Evolutionary conservation across 2,329 filamentous ascomycete genomes (phyloP).

Genomic region (Pyrenochaeta sp.): DNA sequence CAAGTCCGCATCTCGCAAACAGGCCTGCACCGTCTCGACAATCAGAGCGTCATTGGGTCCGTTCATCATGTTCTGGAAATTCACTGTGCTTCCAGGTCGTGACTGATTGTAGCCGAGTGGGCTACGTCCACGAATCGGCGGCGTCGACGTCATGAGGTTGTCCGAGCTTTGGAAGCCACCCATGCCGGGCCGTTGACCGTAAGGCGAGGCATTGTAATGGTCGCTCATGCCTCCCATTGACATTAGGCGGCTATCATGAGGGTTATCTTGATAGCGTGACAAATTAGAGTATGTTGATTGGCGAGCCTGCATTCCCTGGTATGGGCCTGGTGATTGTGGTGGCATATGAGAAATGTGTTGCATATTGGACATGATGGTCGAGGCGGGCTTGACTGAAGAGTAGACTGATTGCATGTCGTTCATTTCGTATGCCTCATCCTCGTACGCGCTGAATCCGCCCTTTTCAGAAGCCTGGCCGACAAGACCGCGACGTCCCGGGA

Average conservation of each 20-base stretch:
- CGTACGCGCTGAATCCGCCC: constrained; percentile 66
- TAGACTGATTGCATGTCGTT: constrained; percentile 98
- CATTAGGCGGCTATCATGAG: constrained; percentile 64
- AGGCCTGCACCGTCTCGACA: constrained; percentile 81
- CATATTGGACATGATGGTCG: constrained; percentile 88
- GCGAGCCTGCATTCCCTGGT: constrained; percentile 69
- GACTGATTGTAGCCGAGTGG: constrained; percentile 59
- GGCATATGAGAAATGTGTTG: constrained; percentile 78
- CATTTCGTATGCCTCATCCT: constrained; percentile 88
- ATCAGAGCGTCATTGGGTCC: constrained; percentile 84
- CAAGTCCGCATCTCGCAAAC: constrained; percentile 86
- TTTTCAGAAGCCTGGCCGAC: constrained; percentile 64
- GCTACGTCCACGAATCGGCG: constrained; percentile 55
- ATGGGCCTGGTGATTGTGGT: constrained; percentile 77
- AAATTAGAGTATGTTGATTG: constrained; percentile 76
- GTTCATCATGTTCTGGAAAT: constrained; percentile 65
- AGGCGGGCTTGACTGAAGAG: constrained; percentile 85
- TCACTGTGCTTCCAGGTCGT: constrained; percentile 63
- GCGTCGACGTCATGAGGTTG: constrained; percentile 50
- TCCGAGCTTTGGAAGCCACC: constrained; percentile 55
- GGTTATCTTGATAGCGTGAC: constrained; percentile 71
- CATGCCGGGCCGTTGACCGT: constrained; percentile 49
- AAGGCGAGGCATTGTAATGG: constrained; percentile 46
- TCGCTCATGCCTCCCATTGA: constrained; percentile 66
- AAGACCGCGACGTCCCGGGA: constrained; percentile 87